These are phyloP conservation scores for Tolypocladium guangdongense DNA, from an alignment of 2,329 filamentous ascomycete genomes.

Conservation along the genomic window DNA sequence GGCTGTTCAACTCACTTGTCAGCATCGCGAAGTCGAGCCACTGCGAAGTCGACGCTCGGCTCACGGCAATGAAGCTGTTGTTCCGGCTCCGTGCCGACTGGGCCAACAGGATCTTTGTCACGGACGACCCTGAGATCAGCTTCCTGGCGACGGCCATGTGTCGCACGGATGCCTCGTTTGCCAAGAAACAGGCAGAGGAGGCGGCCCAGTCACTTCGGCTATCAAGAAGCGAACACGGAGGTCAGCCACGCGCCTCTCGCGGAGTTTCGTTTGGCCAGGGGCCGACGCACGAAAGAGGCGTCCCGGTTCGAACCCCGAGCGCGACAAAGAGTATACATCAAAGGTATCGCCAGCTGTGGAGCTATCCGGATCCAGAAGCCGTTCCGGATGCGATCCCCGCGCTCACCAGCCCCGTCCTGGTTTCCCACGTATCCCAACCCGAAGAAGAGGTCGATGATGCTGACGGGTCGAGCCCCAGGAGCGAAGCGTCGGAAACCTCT, in stretches of 20 bases:
- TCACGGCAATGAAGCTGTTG: conserved; percentile 66
- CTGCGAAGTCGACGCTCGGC: conserved; percentile 56
- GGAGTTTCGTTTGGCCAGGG: conserved; percentile 41
- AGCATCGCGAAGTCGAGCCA: conserved; percentile 48
- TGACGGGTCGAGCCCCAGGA: conserved; percentile 10
- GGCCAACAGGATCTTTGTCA: conserved; percentile 64
- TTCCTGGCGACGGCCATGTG: conserved; percentile 62
- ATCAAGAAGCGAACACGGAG: conserved; percentile 32
- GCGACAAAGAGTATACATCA: conserved; percentile 19
- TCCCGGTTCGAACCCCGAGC: conserved; percentile 30
- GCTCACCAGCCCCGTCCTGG: conserved; percentile 39
- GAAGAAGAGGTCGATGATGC: conserved; percentile 2
- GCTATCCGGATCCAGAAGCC: conserved; percentile 43
- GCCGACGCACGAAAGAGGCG: conserved; percentile 29
- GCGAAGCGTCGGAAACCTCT: conserved; percentile 20
- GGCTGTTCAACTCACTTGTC: conserved; percentile 52
- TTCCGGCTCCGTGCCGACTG: conserved; percentile 79
- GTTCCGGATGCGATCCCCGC: conserved; percentile 37
- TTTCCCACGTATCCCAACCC: conserved; percentile 21
- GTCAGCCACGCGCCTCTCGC: conserved; percentile 29
- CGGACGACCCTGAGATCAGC: conserved; percentile 58
- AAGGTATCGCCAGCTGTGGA: conserved; percentile 45
- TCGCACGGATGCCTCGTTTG: conserved; percentile 45
- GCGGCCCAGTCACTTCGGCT: conserved; percentile 32
- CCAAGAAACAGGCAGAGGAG: conserved; percentile 41